phyloP scores from a whole-genome alignment of 164 flowering plant genomes.

The Annona cherimola region DNA sequence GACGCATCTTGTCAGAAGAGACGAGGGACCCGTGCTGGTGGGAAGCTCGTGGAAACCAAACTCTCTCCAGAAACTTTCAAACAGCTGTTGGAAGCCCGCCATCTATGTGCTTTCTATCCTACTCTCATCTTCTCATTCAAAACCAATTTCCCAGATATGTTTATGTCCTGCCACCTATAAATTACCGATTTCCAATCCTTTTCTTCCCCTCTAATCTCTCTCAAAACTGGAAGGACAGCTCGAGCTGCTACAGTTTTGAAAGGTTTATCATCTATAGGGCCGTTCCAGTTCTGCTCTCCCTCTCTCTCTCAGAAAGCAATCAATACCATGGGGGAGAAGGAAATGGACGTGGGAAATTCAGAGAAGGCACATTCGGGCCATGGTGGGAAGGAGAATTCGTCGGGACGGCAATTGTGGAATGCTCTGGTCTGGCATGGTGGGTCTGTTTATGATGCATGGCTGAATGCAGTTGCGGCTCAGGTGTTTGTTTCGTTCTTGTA shows the following conservation, averaged over 20 bases:
- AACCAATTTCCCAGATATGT: no score
- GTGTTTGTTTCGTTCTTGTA: not conserved
- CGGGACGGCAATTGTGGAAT: constrained; percentile 5
- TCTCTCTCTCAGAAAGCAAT: not conserved
- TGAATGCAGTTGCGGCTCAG: constrained; percentile 16
- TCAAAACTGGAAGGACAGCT: not conserved
- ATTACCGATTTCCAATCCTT: no score
- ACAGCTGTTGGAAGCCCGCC: no score
- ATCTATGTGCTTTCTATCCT: no score
- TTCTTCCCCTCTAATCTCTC: not conserved
- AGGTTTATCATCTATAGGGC: not conserved
- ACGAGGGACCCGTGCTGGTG: no score
- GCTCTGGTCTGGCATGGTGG: constrained; percentile 18
- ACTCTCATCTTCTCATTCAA: no score
- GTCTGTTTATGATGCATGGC: constrained; percentile 17
- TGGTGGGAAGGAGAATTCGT: not conserved
- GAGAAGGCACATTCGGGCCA: not conserved
- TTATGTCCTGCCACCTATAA: no score
- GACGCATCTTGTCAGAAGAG: no score
- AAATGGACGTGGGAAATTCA: not conserved
- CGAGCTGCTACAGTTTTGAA: not conserved
- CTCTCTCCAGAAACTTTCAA: no score
- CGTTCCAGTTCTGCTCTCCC: not conserved
- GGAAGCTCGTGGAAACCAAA: no score
- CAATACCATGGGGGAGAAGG: not conserved